Evolutionary conservation across 164 flowering plant genomes (phyloP), one percentile per base, ranked within the genome.

Genomic region (Berberis thunbergii): DNA sequence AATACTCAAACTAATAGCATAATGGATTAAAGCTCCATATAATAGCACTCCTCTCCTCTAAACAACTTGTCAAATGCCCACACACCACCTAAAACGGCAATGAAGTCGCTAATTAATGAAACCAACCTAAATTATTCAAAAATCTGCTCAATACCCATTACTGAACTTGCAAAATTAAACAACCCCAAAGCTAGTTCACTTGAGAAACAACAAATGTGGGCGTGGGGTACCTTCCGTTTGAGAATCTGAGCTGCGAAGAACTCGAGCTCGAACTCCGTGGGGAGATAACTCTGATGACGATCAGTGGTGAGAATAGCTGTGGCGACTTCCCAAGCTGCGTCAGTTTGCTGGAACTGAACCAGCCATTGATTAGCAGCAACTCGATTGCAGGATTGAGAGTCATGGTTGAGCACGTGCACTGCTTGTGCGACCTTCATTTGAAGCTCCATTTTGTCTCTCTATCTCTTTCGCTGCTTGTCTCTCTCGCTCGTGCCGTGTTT

Each of bases 351-450:
- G 60, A 93, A 89, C 68, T 88, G 96, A 40, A 93, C 93, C n/a
- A 90, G 85, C 97, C 98, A 93, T 71, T 93, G 98, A 73, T 88
- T 93, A 0, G 98, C 97, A 26, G 97, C 96, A 2, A 93, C 86
- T 43, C 98, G 89, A 78, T 85, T 90, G 72, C 88, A 84, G 3
- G 98, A 88, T 41, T 88, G 79, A 0, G 76, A 53, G 73, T 86
- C 98, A 80, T 93, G 97, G 72, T 93, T 93, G 57, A 93, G 78
- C 3, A 89, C 90, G 67, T 77, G 86, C 39, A 93, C 88, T 1
- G 98, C 98, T 66, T 89, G 76, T 4, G 94, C 92, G 3, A 93
- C 94, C 77, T 90, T 79, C 70, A 80, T 52, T 52, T 52, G 54
- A 1, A 10, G 54, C 3, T 52, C 13, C 54, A 52, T 26, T 26